Evolutionary conservation across 352 stramenopile genomes (phyloP), one percentile per base, ranked within the genome.

Genomic region (Globisporangium parvum): DNA sequence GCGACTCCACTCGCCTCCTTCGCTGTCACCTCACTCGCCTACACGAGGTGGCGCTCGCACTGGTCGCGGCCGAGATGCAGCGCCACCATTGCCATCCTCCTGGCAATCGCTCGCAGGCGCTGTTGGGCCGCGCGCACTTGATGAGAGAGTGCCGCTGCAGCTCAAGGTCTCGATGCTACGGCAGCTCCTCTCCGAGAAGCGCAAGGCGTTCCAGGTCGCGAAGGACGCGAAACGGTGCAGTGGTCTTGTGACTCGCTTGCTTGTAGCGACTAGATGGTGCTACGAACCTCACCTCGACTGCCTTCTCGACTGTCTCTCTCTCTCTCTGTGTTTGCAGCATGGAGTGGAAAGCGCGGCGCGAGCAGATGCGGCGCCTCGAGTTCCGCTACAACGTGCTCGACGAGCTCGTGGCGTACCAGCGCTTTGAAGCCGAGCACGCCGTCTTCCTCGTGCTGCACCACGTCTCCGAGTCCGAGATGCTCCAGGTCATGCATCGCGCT

Each of bases 341-440:
- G 42, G 60, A 81, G 42, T 92, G 81, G 77, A 66, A 69, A 23
- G 61, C 68, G 12, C 54, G 59, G 2, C 66, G 69, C 1, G 72
- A 87, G 57, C 63, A 85, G 45, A 73, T 77, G 58, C 77, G 79
- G 8, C 69, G 51, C n/a, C 57, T 75, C 15, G 79, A 80, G 33
- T 84, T 88, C 35, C 68, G 73, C 31, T 89, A 89, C 66, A 80
- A 89, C 37, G 77, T 88, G 14, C 53, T 87, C 26, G 77, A 88
- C 18, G 80, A 90, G 37, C 51, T 92, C 42, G 70, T 70, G 1
- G 73, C 72, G 9, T 87, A 75, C 35, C 77, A 89, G 51, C 72
- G 66, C 11, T 78, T 92, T 26, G 66, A 85, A 50, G 73, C 72
- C 31, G 71, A 85, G 50, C 75, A 86, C 54, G 63, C 75, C 1